These are phyloP conservation scores for Yamadazyma dushanensis DNA, from an alignment of 1,139 yeast genomes.

Conservation along the genomic window DNA sequence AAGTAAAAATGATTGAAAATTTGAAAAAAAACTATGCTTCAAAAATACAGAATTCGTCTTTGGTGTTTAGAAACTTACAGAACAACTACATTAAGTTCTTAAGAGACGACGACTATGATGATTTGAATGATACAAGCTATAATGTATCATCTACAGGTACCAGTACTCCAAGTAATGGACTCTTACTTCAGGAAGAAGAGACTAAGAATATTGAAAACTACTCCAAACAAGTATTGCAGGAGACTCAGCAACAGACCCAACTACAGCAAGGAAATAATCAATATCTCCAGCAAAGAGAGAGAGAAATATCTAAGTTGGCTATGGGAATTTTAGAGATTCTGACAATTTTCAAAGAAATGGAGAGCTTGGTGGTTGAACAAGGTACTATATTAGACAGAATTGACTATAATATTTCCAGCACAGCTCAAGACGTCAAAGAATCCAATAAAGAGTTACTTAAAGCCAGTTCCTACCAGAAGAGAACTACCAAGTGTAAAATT, in stretches of 20 bases:
- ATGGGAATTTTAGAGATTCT: conserved; percentile 92
- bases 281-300: conserved; percentile 69
- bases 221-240: conserved; percentile 42
- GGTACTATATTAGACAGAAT: conserved; percentile 92
- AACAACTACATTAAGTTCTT: conserved; percentile 80
- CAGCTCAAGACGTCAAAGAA: conserved; percentile 69
- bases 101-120: conserved; percentile 65
- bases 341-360: conserved; percentile 91
- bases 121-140: conserved; percentile 14
- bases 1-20: conserved; percentile 69
- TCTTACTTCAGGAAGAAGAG: conserved; percentile 32
- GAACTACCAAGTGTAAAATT: conserved; percentile 88
- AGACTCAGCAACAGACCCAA: conserved; percentile 46
- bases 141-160: conserved; percentile 20
- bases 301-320: conserved; percentile 86
- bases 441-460: conserved; percentile 76
- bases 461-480: conserved; percentile 80
- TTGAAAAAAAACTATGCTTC: conserved; percentile 83
- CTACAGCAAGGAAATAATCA: conserved; percentile 22
- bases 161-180: conserved; percentile 4
- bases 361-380: conserved; percentile 88
- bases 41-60: conserved; percentile 75
- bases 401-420: conserved; percentile 83
- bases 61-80: conserved; percentile 81
- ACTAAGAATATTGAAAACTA: conserved; percentile 43